phyloP scores from a whole-genome alignment of 352 stramenopile genomes.

The Globisporangium nodosum region DNA sequence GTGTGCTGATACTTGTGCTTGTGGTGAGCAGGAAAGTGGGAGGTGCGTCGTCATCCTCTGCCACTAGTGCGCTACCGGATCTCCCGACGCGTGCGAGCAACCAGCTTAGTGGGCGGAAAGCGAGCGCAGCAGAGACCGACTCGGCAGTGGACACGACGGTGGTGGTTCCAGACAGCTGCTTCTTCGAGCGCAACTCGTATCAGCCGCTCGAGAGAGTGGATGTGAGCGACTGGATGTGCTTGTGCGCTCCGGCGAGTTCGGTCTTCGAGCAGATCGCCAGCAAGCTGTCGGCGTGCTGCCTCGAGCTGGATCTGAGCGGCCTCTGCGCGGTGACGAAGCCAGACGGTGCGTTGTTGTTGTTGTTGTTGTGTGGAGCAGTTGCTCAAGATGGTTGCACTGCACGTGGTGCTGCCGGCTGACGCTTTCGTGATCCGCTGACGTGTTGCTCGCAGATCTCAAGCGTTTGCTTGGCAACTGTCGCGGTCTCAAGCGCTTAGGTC shows the following conservation, averaged over 20 bases:
- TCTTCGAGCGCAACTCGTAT: slow-evolving; percentile 54
- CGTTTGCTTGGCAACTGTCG: slow-evolving; percentile 31
- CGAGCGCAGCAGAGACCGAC: neutral
- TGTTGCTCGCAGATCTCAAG: slow-evolving; percentile 25
- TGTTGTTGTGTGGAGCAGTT: neutral
- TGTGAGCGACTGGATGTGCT: slow-evolving; percentile 45
- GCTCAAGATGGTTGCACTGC: no score
- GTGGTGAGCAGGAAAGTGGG: slow-evolving; percentile 11
- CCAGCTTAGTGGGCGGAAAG: slow-evolving; percentile 31
- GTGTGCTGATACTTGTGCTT: neutral
- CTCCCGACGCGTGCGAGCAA: slow-evolving; percentile 15
- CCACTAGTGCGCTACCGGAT: neutral
- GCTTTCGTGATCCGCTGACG: neutral
- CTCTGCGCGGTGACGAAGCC: slow-evolving; percentile 18
- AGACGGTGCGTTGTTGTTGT: slow-evolving; percentile 21
- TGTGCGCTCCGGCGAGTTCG: slow-evolving; percentile 21
- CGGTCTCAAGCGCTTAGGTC: slow-evolving; percentile 28
- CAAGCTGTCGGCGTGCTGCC: slow-evolving; percentile 38
- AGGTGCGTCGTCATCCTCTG: neutral
- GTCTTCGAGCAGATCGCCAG: slow-evolving; percentile 31
- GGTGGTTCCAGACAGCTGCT: slow-evolving; percentile 38
- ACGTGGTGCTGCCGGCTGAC: neutral
- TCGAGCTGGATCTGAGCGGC: slow-evolving; percentile 40
- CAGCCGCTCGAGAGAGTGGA: slow-evolving; percentile 28
- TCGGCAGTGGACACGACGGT: neutral